Base-by-base conservation (phyloP, 345 rosid genomes). In the Alliaria petiolata region DNA sequence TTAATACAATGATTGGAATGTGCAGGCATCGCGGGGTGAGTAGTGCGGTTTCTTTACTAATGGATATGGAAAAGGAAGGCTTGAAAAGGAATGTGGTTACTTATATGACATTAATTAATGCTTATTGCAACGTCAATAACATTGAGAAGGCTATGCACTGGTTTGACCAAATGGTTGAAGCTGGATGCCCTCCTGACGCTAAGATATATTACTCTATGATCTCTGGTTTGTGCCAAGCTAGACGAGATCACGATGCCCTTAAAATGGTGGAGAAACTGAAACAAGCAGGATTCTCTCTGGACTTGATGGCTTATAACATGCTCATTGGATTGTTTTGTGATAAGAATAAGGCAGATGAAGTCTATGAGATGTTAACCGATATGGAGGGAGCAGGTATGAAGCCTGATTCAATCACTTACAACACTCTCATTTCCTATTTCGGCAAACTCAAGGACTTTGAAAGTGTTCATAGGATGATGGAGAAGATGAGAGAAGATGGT, bases 1-100 rank as follows among this genome's bases (percentile, higher is more conserved):
- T 88, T 67, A 84, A 81, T 78, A 79, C 71, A 38, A 59, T 89
- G 79, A 59, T 91, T 20, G 91, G 89, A n/a, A 81, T 91, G 88
- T 89, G 89, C 80, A 82, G 67, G 65, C 64, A 79, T 60, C 85
- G 83, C 17, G 81, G 84, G 71, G 71, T 76, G 39, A 74, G 58
- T 69, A 76, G 52, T 2, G 93, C 91, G 0, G 62, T 81, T 42
- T 51, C 72, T 68, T 80, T 84, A 66, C 68, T 85, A 45, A 65
- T 45, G 19, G 74, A 87, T 67, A 79, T 80, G 87, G 78, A 65
- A 46, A 60, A 28, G 31, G 79, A 78, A 55, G 91, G 93, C 38
- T 30, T 83, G 59, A 58, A 38, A 68, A 77, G 79, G 36, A 68
- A 80, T 62, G 82, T 52, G 45, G 80, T 70, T 77, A 83, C 86